A percentile compares a stretch with the other conserved stretches of the same genome.
Conservation (phyloP, 306 rosid species). For the Cotoneaster glaucophyllus region DNA sequence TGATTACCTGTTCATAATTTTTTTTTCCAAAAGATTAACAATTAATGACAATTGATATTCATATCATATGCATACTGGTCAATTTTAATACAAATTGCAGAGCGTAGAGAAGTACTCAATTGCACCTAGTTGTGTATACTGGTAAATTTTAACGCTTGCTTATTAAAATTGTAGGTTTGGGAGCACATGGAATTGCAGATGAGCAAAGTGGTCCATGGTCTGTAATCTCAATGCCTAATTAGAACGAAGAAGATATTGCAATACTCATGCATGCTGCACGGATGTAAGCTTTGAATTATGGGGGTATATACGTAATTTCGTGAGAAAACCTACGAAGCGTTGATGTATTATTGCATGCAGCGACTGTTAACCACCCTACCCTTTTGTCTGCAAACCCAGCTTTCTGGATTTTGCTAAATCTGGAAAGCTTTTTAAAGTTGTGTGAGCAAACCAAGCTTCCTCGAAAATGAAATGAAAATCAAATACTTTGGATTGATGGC, state of each 20-base stretch:
- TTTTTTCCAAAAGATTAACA: neutral
- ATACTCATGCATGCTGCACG: neutral
- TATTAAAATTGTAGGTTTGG: neutral
- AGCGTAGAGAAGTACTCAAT: neutral
- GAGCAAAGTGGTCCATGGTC: neutral
- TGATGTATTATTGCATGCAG: neutral
- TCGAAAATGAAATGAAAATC: neutral
- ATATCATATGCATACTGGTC: neutral
- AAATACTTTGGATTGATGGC: neutral
- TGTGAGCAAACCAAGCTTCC: conserved; percentile 3
- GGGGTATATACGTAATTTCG: neutral
- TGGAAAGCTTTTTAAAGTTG: neutral
- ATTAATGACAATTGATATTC: neutral
- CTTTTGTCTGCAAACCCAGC: neutral
- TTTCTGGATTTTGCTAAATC: neutral
- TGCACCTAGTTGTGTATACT: neutral
- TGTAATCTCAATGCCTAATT: neutral
- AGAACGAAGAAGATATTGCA: neutral
- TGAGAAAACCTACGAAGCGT: neutral
- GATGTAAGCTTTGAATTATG: neutral
- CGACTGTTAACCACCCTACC: conserved; percentile 6
- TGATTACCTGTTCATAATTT: neutral
- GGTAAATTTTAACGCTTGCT: neutral
- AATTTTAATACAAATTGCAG: neutral
- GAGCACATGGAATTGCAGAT: neutral